Conservation (phyloP, 2,329 filamentous ascomycete genomes). For the Catunica adiposa region DNA sequence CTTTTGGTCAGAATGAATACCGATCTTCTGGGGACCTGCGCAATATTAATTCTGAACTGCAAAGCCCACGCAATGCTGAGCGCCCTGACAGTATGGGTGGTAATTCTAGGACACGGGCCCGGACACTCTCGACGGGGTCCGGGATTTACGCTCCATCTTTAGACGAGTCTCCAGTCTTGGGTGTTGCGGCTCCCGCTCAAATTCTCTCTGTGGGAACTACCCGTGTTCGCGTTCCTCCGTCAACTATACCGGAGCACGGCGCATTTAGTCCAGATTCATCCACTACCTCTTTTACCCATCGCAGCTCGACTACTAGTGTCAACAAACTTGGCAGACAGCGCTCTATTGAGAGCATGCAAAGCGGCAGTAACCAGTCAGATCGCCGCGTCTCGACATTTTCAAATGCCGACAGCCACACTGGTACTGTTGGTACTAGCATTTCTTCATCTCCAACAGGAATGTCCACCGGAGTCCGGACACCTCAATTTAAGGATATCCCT, state of each 20-base stretch:
- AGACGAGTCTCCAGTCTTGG: slow-evolving; percentile 8
- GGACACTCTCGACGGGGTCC: neutral
- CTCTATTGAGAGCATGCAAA: slow-evolving; percentile 3
- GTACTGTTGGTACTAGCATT: neutral
- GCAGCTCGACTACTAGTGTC: neutral
- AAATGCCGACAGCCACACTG: neutral
- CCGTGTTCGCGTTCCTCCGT: slow-evolving; percentile 2
- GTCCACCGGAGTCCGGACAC: neutral
- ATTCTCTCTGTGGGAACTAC: neutral
- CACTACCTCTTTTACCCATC: neutral
- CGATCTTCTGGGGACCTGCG: neutral
- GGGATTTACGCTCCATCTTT: neutral
- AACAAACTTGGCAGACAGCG: neutral
- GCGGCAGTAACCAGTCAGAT: slow-evolving; percentile 1
- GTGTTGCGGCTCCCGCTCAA: neutral
- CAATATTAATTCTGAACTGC: neutral
- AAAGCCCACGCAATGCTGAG: neutral
- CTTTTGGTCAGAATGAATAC: neutral
- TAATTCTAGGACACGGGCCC: neutral
- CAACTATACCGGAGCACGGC: slow-evolving; percentile 1
- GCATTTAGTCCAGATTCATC: neutral
- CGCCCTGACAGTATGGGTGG: neutral
- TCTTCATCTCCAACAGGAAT: neutral
- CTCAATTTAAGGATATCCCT: neutral
- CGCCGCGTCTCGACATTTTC: neutral